Percentiles rank a stretch among this genome's conserved stretches.
Evolutionary conservation across 768 basidiomycete genomes (phyloP).

Genomic region (Tricholoma flavovirens): DNA sequence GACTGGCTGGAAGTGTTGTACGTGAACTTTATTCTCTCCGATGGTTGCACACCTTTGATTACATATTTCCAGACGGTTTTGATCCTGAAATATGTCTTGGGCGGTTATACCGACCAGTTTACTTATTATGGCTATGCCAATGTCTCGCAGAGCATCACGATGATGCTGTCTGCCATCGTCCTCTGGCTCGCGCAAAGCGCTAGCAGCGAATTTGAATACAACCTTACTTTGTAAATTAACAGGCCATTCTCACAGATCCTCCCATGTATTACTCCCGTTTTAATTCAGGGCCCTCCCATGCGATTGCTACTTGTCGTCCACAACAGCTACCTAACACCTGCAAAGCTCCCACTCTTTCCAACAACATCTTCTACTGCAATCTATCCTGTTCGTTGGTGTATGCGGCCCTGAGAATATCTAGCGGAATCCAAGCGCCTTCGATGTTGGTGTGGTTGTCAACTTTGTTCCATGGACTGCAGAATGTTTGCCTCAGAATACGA

Average conservation of each 20-base stretch:
- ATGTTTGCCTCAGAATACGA: no score
- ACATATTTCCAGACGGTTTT: slow-evolving; percentile 62
- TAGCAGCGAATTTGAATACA: slow-evolving; percentile 90
- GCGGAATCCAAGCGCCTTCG: no score
- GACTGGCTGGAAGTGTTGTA: slow-evolving; percentile 94
- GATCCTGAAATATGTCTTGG: slow-evolving; percentile 84
- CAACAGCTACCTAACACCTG: no score
- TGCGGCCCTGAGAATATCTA: no score
- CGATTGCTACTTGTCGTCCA: background rate
- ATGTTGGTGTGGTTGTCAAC: no score
- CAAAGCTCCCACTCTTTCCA: no score
- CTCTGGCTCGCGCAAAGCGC: slow-evolving; percentile 90
- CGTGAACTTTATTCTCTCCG: slow-evolving; percentile 22
- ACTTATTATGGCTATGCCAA: slow-evolving; percentile 92
- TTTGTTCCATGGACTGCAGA: no score
- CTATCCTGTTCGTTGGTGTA: no score
- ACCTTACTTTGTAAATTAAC: slow-evolving; percentile 55
- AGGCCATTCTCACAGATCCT: background rate
- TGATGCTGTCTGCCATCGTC: slow-evolving; percentile 81
- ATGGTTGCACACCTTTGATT: background rate
- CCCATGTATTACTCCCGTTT: slow-evolving; percentile 3
- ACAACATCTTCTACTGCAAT: no score
- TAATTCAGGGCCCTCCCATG: background rate
- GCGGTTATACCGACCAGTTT: slow-evolving; percentile 66
- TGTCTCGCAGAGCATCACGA: slow-evolving; percentile 85